Evolutionary conservation across 306 rosid genomes (phyloP).

Genomic region (Cajanus cajan): DNA sequence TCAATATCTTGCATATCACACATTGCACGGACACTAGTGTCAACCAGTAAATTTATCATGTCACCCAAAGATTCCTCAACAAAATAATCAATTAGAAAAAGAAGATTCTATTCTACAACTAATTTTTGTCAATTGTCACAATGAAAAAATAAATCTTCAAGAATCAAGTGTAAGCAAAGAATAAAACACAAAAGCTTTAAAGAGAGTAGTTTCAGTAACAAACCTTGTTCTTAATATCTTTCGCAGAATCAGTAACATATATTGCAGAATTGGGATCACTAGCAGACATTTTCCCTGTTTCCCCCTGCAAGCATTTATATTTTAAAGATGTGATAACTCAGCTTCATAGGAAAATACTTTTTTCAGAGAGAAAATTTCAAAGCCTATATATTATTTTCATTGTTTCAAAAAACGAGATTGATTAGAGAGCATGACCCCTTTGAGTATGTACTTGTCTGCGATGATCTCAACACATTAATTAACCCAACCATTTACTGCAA

Average conservation of each 20-base stretch:
- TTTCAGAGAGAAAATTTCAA: background rate
- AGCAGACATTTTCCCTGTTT: slow-evolving; percentile 94
- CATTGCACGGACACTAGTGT: background rate
- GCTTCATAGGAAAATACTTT: background rate
- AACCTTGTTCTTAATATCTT: slow-evolving; percentile 88
- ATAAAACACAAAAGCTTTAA: background rate
- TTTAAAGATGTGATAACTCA: slow-evolving; percentile 10
- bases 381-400: background rate
- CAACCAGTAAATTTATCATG: background rate
- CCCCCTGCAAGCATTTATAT: slow-evolving; percentile 71
- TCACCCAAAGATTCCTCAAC: background rate
- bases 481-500: background rate
- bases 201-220: slow-evolving; percentile 16
- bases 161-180: background rate
- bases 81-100: background rate
- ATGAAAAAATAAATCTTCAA: background rate
- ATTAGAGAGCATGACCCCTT: background rate
- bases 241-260: slow-evolving; percentile 89
- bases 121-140: slow-evolving; percentile 3
- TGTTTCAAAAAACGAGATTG: background rate
- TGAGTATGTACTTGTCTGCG: background rate
- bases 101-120: slow-evolving; percentile 4
- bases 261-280: slow-evolving; percentile 98
- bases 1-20: background rate
- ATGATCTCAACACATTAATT: background rate